Evolutionary conservation across 345 rosid genomes (phyloP), one percentile per base, ranked within the genome.

Genomic region (Rhizophora mangle): DNA sequence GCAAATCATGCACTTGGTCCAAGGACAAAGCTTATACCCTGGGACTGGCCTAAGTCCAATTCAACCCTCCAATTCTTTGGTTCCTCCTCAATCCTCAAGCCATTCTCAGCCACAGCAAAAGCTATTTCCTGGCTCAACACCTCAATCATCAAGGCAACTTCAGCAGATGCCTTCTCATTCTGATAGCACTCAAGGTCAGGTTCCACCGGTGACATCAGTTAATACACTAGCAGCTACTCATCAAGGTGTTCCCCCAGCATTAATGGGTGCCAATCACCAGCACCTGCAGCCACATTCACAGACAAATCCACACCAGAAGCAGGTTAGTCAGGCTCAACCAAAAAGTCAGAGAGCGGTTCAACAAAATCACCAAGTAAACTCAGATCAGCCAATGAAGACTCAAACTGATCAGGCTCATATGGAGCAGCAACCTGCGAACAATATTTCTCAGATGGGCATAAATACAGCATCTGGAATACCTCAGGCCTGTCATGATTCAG

Each of bases 91-190:
- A 73, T 66, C 89, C 65, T 74, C 80, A 62, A 87, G 81, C 81
- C 86, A 81, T 72, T 80, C 86, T 31, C 95, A 84, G 75, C 82
- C 78, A 60, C 89, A 79, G 72, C 88, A 84, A 59, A 88, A 85
- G 72, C 49, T 77, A 20, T 74, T 74, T 85, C 69, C 99, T 74
- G 83, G 80, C 58, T 49, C 87, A 62, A 63, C 81, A 31, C 65
- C 82, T 32, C 76, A 85, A 65, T 55, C 74, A 15, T 80, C 85
- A 61, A 83, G 79, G 74, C 91, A 81, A 70, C 82, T 70, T 63
- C 90, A 85, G 79, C 89, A 84, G 79, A 74, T 81, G 77, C 85
- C 88, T 70, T 73, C 86, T 72, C 89, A 84, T 80, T 82, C 85
- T 58, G 98, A 89, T 76, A 77, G 84, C 68, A 62, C 68, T 64